phyloP scores from a whole-genome alignment of 495 filamentous ascomycete genomes.

The Amphirosellinia nigrospora region DNA sequence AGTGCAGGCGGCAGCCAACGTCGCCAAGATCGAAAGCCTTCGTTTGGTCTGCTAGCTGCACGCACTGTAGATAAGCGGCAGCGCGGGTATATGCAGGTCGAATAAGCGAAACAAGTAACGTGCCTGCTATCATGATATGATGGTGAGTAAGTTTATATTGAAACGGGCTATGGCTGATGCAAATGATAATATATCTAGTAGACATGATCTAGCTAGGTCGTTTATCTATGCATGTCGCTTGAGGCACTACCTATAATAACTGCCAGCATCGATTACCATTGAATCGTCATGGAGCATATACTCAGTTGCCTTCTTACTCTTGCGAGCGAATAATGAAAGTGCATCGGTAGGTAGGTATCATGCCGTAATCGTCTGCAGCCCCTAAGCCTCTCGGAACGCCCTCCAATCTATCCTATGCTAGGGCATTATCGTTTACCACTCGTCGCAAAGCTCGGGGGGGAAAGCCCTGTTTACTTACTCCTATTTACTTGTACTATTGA shows the following conservation, averaged over 20 bases:
- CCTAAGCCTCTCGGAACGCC: no score
- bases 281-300: not conserved
- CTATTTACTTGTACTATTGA: no score
- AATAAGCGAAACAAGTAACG: not conserved
- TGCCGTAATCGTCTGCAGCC: slow-evolving; percentile 9
- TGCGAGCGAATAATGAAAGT: not conserved
- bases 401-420: no score
- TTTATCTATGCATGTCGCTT: not conserved
- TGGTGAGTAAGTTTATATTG: not conserved
- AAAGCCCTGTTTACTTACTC: no score
- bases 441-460: no score
- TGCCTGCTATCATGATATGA: not conserved
- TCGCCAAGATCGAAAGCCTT: slow-evolving; percentile 12
- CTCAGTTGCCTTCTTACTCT: not conserved
- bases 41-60: not conserved
- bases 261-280: not conserved
- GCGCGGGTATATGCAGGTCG: slow-evolving; percentile 3
- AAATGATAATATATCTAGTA: not conserved
- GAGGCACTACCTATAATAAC: not conserved
- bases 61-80: not conserved
- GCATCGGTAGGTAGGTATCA: not conserved
- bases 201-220: not conserved
- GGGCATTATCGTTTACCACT: no score
- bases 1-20: slow-evolving; percentile 7
- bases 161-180: not conserved